Evolutionary conservation across 345 rosid species (phyloP).

Genomic region (Salix purpurea): DNA sequence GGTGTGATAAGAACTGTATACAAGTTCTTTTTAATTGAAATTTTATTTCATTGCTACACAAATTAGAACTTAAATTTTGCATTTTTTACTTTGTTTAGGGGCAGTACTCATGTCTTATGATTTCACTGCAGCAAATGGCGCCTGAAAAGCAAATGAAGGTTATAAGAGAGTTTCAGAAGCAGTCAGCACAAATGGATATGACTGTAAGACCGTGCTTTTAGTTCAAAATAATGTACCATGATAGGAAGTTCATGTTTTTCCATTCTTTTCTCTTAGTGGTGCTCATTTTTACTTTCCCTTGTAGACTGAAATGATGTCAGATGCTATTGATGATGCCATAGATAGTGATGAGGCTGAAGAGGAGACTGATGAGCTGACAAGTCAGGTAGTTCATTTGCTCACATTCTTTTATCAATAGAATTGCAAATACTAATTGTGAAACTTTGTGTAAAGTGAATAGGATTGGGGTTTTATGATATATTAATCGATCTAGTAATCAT

Average conservation of each 20-base stretch:
- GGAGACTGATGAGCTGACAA: constrained; percentile 88
- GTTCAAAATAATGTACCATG: background rate
- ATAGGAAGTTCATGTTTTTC: constrained; percentile 4
- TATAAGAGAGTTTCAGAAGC: constrained; percentile 79
- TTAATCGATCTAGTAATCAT: background rate
- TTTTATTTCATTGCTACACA: background rate
- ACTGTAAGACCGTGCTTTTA: constrained; percentile 52
- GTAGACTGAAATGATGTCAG: constrained; percentile 98
- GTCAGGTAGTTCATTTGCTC: constrained; percentile 50
- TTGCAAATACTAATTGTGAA: background rate
- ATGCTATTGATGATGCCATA: constrained; percentile 78
- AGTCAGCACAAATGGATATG: constrained; percentile 96
- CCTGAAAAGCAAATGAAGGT: constrained; percentile 86
- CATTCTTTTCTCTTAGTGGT: constrained; percentile 7
- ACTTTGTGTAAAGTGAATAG: background rate
- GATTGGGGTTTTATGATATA: background rate
- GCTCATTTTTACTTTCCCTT: constrained; percentile 19
- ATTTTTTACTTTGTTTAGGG: background rate
- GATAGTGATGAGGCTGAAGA: constrained; percentile 95
- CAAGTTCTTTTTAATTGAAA: background rate
- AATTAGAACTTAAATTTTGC: background rate
- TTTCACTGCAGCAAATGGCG: constrained; percentile 73
- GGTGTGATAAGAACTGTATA: background rate
- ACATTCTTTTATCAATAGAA: background rate
- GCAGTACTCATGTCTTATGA: background rate